These are phyloP conservation scores for Cornus controversa DNA, from an alignment of 148 eudicot genomes.

Conservation along the genomic window DNA sequence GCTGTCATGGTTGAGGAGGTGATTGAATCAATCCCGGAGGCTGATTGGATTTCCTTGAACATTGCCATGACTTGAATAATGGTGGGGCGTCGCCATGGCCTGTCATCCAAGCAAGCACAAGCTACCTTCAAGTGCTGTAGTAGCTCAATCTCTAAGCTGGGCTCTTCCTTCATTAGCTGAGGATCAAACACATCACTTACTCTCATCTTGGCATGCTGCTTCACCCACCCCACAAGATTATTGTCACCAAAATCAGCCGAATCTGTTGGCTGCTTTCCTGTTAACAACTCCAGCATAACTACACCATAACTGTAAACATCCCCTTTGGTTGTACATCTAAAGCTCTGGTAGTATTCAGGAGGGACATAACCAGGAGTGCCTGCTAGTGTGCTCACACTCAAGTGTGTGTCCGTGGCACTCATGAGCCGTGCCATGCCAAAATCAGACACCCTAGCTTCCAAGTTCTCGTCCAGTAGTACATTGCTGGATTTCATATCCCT, in stretches of 20 bases:
- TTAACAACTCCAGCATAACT: conserved; percentile 75
- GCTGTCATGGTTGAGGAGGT: conserved; percentile 47
- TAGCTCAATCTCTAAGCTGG: conserved; percentile 65
- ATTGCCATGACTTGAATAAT: conserved; percentile 98
- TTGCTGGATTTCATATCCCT: conserved; percentile 95
- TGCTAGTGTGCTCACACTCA: conserved; percentile 87
- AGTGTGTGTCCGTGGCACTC: conserved; percentile 87
- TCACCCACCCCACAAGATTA: conserved; percentile 93
- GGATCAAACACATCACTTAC: conserved; percentile 73
- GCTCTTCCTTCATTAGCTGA: conserved; percentile 63
- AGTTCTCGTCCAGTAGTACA: conserved; percentile 68
- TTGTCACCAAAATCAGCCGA: conserved; percentile 89
- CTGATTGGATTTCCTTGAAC: conserved; percentile 91
- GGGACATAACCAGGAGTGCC: conserved; percentile 95
- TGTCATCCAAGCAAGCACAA: conserved; percentile 80
- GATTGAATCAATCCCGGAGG: conserved; percentile 74
- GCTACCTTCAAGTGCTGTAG: conserved; percentile 74
- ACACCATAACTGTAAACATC: conserved; percentile 96
- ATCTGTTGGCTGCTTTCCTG: conserved; percentile 77
- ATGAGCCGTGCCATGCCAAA: conserved; percentile 92
- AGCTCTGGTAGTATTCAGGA: conserved; percentile 81
- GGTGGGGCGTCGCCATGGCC: conserved; percentile 74
- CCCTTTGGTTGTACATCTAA: conserved; percentile 72
- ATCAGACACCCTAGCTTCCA: conserved; percentile 86
- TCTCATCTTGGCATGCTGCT: conserved; percentile 52